Evolutionary conservation across 2,329 filamentous ascomycete species (phyloP).

Genomic region (Colletotrichum costaricense): DNA sequence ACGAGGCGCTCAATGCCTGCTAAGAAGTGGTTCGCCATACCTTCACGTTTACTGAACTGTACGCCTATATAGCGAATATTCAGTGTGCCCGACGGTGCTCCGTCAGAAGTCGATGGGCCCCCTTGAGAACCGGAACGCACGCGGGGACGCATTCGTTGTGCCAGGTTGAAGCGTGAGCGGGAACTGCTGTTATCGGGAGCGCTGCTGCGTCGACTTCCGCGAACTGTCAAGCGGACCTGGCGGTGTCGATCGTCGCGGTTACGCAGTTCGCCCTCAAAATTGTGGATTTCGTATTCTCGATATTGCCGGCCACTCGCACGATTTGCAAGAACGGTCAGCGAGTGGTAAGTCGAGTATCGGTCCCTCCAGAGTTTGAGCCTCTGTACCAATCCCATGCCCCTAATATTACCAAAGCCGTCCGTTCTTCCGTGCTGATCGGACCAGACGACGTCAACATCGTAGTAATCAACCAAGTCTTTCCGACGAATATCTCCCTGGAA

Average conservation of each 20-base stretch:
- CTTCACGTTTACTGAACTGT: constrained; percentile 60
- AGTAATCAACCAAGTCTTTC: constrained; percentile 62
- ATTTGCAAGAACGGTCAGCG: constrained; percentile 60
- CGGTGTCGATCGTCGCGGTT: constrained; percentile 58
- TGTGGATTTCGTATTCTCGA: constrained; percentile 59
- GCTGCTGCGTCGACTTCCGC: constrained; percentile 53
- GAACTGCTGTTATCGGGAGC: constrained; percentile 50
- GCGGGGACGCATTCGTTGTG: constrained; percentile 54
- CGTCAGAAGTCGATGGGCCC: constrained; percentile 38
- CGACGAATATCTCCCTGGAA: constrained; percentile 62
- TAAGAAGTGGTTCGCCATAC: constrained; percentile 43
- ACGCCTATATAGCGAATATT: constrained; percentile 62
- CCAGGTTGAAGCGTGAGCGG: constrained; percentile 54
- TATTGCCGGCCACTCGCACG: constrained; percentile 55
- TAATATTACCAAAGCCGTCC: constrained; percentile 61
- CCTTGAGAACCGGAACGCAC: constrained; percentile 45
- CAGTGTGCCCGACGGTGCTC: constrained; percentile 41
- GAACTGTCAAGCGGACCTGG: constrained; percentile 55
- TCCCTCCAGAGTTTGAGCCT: constrained; percentile 65
- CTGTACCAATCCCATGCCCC: constrained; percentile 63
- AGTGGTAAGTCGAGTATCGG: constrained; percentile 59
- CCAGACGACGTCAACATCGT: constrained; percentile 64
- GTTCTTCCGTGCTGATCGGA: constrained; percentile 61
- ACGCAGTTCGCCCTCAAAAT: constrained; percentile 60
- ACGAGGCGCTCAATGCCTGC: neutral